Conservation (phyloP, 345 rosid genomes). For the Gynandropsis gynandra region DNA sequence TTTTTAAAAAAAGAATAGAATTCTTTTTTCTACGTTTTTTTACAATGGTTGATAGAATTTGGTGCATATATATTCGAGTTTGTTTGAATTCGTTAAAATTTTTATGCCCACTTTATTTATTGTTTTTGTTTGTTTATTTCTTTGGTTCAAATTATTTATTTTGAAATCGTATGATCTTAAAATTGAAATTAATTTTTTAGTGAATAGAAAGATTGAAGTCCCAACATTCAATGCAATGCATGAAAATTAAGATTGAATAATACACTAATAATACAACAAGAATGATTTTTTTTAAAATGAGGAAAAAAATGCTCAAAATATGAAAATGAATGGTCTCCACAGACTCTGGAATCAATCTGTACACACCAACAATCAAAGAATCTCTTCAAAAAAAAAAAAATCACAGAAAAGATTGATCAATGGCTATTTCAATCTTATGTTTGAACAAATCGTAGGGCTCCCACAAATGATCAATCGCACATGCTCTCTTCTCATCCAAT, state of each 20-base stretch:
- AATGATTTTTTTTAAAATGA: conserved; percentile 19
- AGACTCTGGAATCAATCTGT: conserved; percentile 16
- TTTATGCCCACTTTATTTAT: too few relatives aligned
- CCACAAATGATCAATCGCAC: conserved; percentile 80
- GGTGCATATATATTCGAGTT: too few relatives aligned
- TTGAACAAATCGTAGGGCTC: conserved; percentile 69
- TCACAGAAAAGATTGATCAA: conserved; percentile 27
- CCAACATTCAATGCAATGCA: too few relatives aligned
- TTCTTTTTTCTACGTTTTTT: too few relatives aligned
- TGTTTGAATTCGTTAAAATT: too few relatives aligned
- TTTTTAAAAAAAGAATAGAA: too few relatives aligned
- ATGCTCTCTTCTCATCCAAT: conserved; percentile 61
- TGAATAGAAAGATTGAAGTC: too few relatives aligned
- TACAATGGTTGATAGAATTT: too few relatives aligned
- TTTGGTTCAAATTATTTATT: too few relatives aligned
- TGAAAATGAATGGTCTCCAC: conserved; percentile 18
- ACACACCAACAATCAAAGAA: conserved; percentile 28
- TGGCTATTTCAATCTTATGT: conserved; percentile 27
- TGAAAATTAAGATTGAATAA: conserved; percentile 2
- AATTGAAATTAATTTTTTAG: too few relatives aligned
- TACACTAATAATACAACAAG: conserved; percentile 10
- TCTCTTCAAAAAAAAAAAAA: conserved; percentile 26
- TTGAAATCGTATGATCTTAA: too few relatives aligned
- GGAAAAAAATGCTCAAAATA: conserved; percentile 15
- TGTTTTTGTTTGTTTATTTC: too few relatives aligned